A percentile compares a stretch with the other conserved stretches of the same genome.
Conservation (phyloP, 2,329 filamentous ascomycete genomes). For the Tolypocladium album region DNA sequence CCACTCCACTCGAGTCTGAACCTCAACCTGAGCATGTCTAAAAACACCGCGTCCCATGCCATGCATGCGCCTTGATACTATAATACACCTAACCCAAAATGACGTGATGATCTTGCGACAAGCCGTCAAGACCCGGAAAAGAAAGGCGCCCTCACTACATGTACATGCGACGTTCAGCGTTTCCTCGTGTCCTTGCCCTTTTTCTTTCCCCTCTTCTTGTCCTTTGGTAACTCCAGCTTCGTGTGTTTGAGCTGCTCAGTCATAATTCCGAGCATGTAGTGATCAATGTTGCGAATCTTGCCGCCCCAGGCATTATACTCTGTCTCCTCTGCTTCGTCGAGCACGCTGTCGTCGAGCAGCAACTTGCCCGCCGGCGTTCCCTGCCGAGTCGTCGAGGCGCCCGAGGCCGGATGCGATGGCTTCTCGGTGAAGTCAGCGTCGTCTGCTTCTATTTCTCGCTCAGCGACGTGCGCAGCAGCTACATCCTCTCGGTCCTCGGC, state of each 20-base stretch:
- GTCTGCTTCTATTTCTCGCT: constrained; percentile 80
- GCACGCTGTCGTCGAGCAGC: constrained; percentile 17
- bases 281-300: constrained; percentile 53
- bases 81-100: not conserved
- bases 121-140: not conserved
- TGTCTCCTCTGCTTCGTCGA: constrained; percentile 24
- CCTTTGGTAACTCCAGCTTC: constrained; percentile 51
- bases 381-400: constrained; percentile 37
- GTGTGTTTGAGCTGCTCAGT: constrained; percentile 47
- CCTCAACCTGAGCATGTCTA: not conserved
- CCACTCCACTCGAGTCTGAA: not conserved
- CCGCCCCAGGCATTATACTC: constrained; percentile 51
- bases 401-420: constrained; percentile 32
- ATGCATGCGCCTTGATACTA: not conserved
- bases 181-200: constrained; percentile 49
- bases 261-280: constrained; percentile 66
- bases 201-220: constrained; percentile 48
- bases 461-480: constrained; percentile 73
- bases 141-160: not conserved
- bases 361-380: constrained; percentile 36
- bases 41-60: not conserved
- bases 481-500: constrained; percentile 92
- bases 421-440: constrained; percentile 76
- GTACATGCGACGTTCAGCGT: constrained; percentile 13
- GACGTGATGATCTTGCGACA: not conserved